These are phyloP conservation scores for Ophiostoma quercus DNA, from an alignment of 2,329 filamentous ascomycete species.

Conservation along the genomic window DNA sequence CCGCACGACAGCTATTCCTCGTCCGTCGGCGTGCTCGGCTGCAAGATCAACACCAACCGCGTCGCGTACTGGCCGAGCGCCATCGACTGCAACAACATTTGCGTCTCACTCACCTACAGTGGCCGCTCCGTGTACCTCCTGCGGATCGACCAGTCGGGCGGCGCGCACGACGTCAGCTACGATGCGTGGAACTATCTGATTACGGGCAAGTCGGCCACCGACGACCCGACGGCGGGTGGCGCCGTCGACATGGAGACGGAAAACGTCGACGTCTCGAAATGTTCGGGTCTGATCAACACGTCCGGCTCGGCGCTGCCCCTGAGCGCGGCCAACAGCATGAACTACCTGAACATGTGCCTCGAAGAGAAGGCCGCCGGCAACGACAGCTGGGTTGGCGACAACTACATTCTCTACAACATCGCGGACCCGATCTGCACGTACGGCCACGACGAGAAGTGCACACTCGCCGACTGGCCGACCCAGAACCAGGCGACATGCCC, in stretches of 20 bases:
- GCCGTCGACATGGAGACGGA: slow-evolving; percentile 45
- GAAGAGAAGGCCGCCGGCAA: slow-evolving; percentile 29
- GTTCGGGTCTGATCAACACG: slow-evolving; percentile 45
- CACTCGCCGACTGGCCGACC: slow-evolving; percentile 40
- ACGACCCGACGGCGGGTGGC: slow-evolving; percentile 45
- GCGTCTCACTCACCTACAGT: slow-evolving; percentile 46
- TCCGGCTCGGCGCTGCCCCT: slow-evolving; percentile 32
- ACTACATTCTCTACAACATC: slow-evolving; percentile 49
- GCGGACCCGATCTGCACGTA: slow-evolving; percentile 44
- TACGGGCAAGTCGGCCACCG: slow-evolving; percentile 43
- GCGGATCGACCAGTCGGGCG: slow-evolving; percentile 50
- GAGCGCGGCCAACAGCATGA: slow-evolving; percentile 50
- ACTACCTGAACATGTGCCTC: slow-evolving; percentile 46
- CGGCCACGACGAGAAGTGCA: slow-evolving; percentile 45
- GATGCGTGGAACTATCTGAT: slow-evolving; percentile 55
- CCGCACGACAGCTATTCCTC: slow-evolving; percentile 54
- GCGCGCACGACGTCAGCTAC: slow-evolving; percentile 54
- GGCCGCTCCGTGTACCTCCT: slow-evolving; percentile 52
- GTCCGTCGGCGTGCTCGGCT: slow-evolving; percentile 52
- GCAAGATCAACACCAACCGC: slow-evolving; percentile 55
- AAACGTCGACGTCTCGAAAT: slow-evolving; percentile 42
- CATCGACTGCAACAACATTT: slow-evolving; percentile 51
- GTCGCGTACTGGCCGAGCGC: slow-evolving; percentile 54
- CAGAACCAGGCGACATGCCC: slow-evolving; percentile 44
- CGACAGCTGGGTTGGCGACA: slow-evolving; percentile 44